Conservation (phyloP, 2,329 filamentous ascomycete species). For the Scedosporium dehoogii region DNA sequence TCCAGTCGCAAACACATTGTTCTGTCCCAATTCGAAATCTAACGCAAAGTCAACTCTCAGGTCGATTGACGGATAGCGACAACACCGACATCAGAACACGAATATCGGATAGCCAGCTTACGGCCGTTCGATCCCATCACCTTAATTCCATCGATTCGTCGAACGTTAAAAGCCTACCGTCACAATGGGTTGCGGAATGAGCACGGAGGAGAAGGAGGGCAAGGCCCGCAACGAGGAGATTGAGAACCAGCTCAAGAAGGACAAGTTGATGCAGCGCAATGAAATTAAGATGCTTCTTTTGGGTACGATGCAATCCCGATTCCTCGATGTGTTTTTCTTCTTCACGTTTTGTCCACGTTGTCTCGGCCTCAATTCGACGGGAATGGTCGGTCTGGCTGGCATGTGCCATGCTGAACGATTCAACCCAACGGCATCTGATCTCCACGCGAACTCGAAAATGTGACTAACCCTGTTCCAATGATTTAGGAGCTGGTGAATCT, state of each 20-base stretch:
- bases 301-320: conserved; percentile 43
- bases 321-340: not conserved
- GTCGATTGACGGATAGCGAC: conserved; percentile 1
- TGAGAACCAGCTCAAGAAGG: conserved; percentile 96
- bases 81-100: not conserved
- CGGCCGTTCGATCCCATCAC: not conserved
- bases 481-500: conserved; percentile 79
- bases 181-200: conserved; percentile 99
- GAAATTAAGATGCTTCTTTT: conserved; percentile 99
- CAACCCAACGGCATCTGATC: too few relatives aligned
- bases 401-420: too few relatives aligned
- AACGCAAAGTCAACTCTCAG: not conserved
- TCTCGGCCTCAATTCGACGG: not conserved
- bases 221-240: conserved; percentile 99
- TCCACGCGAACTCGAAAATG: not conserved
- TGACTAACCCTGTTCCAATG: not conserved
- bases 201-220: conserved; percentile 99
- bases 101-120: not conserved
- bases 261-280: conserved; percentile 97
- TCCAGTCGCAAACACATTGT: not conserved
- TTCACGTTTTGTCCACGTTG: too few relatives aligned
- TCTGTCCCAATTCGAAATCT: not conserved
- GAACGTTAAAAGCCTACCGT: conserved; percentile 20
- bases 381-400: not conserved
- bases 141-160: not conserved